Evolutionary conservation across 164 flowering plant genomes (phyloP).

Genomic region (Platanus orientalis): DNA sequence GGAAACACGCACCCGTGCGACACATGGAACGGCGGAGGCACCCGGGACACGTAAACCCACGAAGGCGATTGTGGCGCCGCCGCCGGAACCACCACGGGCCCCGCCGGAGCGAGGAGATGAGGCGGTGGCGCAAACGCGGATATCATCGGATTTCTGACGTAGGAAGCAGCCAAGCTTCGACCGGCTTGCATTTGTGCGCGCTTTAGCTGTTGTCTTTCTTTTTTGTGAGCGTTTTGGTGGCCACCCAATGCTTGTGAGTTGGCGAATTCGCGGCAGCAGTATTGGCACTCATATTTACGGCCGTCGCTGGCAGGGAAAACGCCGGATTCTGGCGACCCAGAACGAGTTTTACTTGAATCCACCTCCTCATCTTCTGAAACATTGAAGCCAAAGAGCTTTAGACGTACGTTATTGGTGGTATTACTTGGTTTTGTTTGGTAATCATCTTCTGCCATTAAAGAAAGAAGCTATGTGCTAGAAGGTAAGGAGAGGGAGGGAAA

Average conservation of each 20-base stretch:
- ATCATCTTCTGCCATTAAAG: slow-evolving; percentile 45
- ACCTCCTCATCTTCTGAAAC: slow-evolving; percentile 53
- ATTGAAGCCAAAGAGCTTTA: slow-evolving; percentile 83
- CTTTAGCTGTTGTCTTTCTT: slow-evolving; percentile 86
- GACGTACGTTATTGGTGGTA: slow-evolving; percentile 18
- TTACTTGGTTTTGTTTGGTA: slow-evolving; percentile 24
- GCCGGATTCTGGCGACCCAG: slow-evolving; percentile 38
- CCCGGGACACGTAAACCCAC: slow-evolving; percentile 56
- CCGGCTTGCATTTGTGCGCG: slow-evolving; percentile 71
- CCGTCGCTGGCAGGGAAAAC: slow-evolving; percentile 31
- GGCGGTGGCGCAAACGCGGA: slow-evolving; percentile 65
- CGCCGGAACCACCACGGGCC: slow-evolving; percentile 24
- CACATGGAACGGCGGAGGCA: slow-evolving; percentile 40
- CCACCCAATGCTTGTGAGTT: slow-evolving; percentile 98
- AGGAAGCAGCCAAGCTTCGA: slow-evolving; percentile 52
- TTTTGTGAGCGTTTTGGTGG: slow-evolving; percentile 97
- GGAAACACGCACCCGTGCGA: slow-evolving; percentile 61
- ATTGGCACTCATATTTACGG: slow-evolving; percentile 93
- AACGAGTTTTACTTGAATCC: slow-evolving; percentile 29
- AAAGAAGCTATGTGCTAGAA: not conserved
- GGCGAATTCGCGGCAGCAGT: slow-evolving; percentile 86
- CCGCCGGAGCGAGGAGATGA: slow-evolving; percentile 41
- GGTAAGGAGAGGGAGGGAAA: slow-evolving; percentile 7
- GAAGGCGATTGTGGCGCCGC: slow-evolving; percentile 27
- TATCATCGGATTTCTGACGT: slow-evolving; percentile 50